Conservation (phyloP, 179 eudicot species). For the Beta macrorhiza region DNA sequence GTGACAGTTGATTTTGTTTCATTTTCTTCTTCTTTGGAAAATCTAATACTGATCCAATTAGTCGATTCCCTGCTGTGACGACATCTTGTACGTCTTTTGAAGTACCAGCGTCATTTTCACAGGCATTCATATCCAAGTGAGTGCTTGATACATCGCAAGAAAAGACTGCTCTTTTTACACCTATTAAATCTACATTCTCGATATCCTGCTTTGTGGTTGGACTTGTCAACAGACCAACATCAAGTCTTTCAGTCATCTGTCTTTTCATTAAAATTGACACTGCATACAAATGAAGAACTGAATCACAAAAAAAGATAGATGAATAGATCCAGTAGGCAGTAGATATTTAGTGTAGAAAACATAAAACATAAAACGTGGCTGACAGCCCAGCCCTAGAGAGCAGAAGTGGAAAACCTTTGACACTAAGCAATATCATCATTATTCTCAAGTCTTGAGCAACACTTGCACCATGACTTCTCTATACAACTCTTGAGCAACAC, state of each 20-base stretch:
- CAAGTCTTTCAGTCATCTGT: conserved; percentile 42
- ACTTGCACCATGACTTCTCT: background rate
- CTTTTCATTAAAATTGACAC: conserved; percentile 76
- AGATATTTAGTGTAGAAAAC: background rate
- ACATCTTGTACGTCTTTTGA: conserved; percentile 11
- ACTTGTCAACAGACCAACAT: conserved; percentile 30
- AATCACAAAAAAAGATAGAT: background rate
- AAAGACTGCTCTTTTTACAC: conserved; percentile 24
- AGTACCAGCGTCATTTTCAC: conserved; percentile 7
- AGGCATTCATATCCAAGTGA: conserved; percentile 19
- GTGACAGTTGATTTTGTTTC: conserved; percentile 62
- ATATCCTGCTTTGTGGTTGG: conserved; percentile 29
- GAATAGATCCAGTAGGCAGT: background rate
- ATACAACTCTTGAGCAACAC: background rate
- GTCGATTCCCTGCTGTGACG: conserved; percentile 12
- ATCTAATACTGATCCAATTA: conserved; percentile 23
- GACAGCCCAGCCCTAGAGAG: background rate
- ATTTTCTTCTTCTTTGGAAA: conserved; percentile 55
- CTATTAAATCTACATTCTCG: conserved; percentile 19
- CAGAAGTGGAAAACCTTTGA: background rate
- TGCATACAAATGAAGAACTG: conserved; percentile 34
- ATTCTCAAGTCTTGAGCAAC: background rate
- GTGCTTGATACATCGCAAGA: conserved; percentile 27
- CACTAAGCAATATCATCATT: background rate
- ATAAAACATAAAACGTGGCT: background rate